Base-by-base conservation (phyloP, 2,329 filamentous ascomycete species). In the Sclerotinia spermophila region DNA sequence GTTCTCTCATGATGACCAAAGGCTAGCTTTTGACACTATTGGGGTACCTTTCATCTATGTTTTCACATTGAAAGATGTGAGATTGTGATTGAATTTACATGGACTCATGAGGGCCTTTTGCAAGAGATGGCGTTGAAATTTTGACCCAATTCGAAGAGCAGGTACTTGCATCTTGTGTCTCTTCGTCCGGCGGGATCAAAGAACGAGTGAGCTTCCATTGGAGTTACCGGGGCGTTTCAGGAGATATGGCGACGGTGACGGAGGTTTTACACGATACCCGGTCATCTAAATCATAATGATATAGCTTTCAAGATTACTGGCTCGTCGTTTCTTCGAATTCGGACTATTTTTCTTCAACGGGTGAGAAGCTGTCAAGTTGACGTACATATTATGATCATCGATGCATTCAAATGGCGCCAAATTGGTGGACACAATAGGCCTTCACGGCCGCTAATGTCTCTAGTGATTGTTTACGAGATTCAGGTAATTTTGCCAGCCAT, bases 1-100 rank as follows among this genome's bases (percentile, higher is more conserved):
- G 75, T 78, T 67, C 68, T 78, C 44, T 77, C 78, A 65, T 79
- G 68, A 77, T 45, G 67, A 11, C 17, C 38, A 19, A 19, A 21
- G 35, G 65, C 15, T 56, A 24, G 19, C 33, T 53, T 51, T 30
- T n/a, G n/a, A 27, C 2, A 8, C 40, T 19, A 1, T n/a, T 27
- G 45, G 10, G 45, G 45, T 24, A 24, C 1, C n/a, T 53, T 15
- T 30, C 27, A 40, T 53, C 17, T 66, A 30, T 15, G 40, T 53
- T 17, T 66, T 6, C 33, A 13, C 24, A 53, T 53, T 10, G 40
- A 35, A 21, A 1, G 17, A 53, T 66, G 11, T 27, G 17, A 53
- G n/a, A 40, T 33, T 21, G 51, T 4, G 35, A 42, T 11, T 24
- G 62, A 24, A 2, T 30, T 21, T 53, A 24, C 21, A 40, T 11